Evolutionary conservation across 2,329 filamentous ascomycete species (phyloP), one percentile per base, ranked within the genome.

Genomic region (Blastomyces silverae): DNA sequence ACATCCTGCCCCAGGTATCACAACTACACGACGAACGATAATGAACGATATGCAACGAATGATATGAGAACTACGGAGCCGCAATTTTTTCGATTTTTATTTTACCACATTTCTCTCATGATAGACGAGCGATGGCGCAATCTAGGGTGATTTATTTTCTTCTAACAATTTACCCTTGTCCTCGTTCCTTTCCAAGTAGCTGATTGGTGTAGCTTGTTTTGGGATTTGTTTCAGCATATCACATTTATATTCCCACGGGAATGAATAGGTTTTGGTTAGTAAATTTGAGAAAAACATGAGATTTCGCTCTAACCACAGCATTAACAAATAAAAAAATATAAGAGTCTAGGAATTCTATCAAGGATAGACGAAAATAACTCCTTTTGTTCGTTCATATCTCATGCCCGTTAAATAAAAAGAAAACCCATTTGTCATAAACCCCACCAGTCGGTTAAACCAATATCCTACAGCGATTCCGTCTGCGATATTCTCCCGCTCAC

Each of bases 11-110:
- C 37, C 10, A 39, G 10, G 8, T 39, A 39, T 39, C 7, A 60
- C 34, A 11, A 46, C 58, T 20, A 61, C 6, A 61, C 25, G 42
- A 34, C 44, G 0, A 37, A n/a, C 7, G 15, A 58, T 42, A 17
- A 61, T 20, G 59, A 48, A 61, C 25, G 44, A 61, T 44, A 44
- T 13, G 50, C 44, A 44, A 61, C 28, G 44, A 48, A n/a, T 37
- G 44, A 61, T 34, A 52, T 25, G 28, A 61, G 25, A 34, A 34
- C 10, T 31, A 46, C 8, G 37, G 37, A 28, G 37, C 57, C 3
- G 22, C 15, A 25, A 42, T 56, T 39, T 37, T 39, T n/a, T 25
- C 20, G 15, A 31, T 20, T 28, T 61, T 52, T 31, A 31, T 48
- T 60, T 20, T 22, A 3, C n/a, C 10, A 13, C 15, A 46, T n/a